Evolutionary conservation across 2,329 filamentous ascomycete genomes (phyloP).

Genomic region (Cryoendolithus antarcticus): DNA sequence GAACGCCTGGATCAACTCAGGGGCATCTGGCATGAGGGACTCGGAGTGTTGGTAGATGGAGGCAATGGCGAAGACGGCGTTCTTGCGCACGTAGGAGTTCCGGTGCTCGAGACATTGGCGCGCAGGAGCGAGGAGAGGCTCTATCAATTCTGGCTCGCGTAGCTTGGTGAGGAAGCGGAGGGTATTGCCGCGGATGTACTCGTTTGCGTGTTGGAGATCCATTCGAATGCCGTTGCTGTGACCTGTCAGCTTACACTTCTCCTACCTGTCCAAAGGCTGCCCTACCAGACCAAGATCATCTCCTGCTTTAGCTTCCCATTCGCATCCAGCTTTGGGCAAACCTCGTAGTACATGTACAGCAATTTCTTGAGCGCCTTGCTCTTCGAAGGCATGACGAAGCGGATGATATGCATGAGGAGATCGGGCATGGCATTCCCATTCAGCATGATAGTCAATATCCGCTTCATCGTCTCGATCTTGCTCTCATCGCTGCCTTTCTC

Average conservation of each 20-base stretch:
- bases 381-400: constrained; percentile 98
- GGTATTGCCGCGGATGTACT: constrained; percentile 97
- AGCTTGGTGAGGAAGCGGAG: constrained; percentile 94
- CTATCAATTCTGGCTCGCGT: constrained; percentile 87
- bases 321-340: constrained; percentile 88
- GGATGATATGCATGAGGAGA: constrained; percentile 98
- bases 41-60: constrained; percentile 88
- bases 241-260: constrained; percentile 4
- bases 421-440: constrained; percentile 94
- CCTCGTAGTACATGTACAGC: constrained; percentile 98
- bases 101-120: constrained; percentile 88
- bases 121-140: constrained; percentile 85
- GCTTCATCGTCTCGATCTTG: constrained; percentile 56
- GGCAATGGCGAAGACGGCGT: constrained; percentile 86
- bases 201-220: constrained; percentile 92
- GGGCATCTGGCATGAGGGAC: constrained; percentile 83
- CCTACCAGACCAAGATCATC: constrained; percentile 96
- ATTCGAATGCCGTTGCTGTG: constrained; percentile 91
- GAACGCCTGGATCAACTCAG: constrained; percentile 82
- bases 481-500: constrained; percentile 29
- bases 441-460: constrained; percentile 91
- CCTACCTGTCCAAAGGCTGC: constrained; percentile 11
- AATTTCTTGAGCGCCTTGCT: constrained; percentile 95
- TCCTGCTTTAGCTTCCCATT: constrained; percentile 96
- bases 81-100: constrained; percentile 96